These are phyloP conservation scores for Rhizophora apiculata DNA, from an alignment of 345 rosid genomes.

Conservation along the genomic window DNA sequence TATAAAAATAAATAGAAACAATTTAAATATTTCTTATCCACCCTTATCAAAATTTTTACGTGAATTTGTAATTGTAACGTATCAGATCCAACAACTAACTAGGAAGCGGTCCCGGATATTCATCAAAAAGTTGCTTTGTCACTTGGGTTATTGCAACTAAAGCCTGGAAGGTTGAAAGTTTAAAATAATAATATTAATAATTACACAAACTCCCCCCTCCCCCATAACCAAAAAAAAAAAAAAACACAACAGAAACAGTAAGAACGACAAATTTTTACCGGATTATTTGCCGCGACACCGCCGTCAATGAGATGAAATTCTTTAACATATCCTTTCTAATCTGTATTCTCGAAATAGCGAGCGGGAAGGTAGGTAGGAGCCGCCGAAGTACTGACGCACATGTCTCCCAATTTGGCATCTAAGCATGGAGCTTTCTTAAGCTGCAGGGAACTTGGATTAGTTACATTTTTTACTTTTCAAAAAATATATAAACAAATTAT, in stretches of 20 bases:
- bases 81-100: no score
- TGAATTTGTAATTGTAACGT: no score
- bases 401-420: constrained; percentile 14
- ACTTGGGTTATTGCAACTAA: constrained; percentile 11
- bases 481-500: no score
- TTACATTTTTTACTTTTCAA: no score
- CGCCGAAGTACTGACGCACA: constrained; percentile 20
- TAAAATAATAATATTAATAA: no score
- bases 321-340: background rate
- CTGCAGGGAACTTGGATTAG: constrained; percentile 3
- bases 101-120: background rate
- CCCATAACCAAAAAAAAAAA: no score
- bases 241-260: no score
- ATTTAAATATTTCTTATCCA: no score
- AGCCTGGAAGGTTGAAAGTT: background rate
- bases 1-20: no score
- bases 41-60: no score
- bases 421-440: constrained; percentile 4
- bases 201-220: no score
- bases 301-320: constrained; percentile 26
- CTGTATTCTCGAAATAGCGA: constrained; percentile 8
- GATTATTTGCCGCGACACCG: constrained; percentile 32
- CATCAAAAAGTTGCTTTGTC: constrained; percentile 1
- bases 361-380: constrained; percentile 29
- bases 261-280: constrained; percentile 2